Evolutionary conservation across 805 yeast genomes (phyloP), one percentile per base, ranked within the genome.

Genomic region (Starmerella etchellsii): DNA sequence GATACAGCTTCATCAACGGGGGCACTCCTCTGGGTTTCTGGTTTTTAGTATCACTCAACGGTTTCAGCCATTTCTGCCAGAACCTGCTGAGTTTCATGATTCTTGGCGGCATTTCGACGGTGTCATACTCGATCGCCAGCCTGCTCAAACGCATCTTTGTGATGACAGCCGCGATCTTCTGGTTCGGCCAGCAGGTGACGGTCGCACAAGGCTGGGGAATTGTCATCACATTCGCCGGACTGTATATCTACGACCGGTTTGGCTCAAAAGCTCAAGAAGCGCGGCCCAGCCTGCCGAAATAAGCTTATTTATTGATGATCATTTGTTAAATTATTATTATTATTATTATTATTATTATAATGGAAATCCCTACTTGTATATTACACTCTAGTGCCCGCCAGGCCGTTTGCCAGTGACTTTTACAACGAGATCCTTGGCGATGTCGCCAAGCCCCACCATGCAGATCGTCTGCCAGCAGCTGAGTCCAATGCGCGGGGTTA

Each of bases 401-500:
- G 80, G 79, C 34, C 51, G 57, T 50, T 75, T 74, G 39, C 81
- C 81, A 4, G 82, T 75, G 44, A 77, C 41, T 42, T 62, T 68
- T 25, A 70, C 82, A 38, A 79, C 79, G 42, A 69, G 67, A 41
- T 78, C 84, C 60, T 75, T 79, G 26, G 85, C 85, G 63, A 85
- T 82, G 58, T 91, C 98, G 61, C 97, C 98, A 52, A 91, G 76
- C 11, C 95, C 95, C 44, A 88, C 97, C 97, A 88, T 88, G 62
- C 94, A 88, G 34, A 88, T 84, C 2, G 97, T 88, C 69, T 91
- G 98, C 96, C 97, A 91, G 48, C 88, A 79, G 55, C 97, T 94
- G 50, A 91, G 72, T 42, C 94, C 96, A 52, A 91, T 74, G 71
- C 98, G 81, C 53, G 98, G 97, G 14, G 97, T 76, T 34, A 87